These are phyloP conservation scores for Penicillium sp. DNA, from an alignment of 2,329 filamentous ascomycete genomes.

Conservation along the genomic window DNA sequence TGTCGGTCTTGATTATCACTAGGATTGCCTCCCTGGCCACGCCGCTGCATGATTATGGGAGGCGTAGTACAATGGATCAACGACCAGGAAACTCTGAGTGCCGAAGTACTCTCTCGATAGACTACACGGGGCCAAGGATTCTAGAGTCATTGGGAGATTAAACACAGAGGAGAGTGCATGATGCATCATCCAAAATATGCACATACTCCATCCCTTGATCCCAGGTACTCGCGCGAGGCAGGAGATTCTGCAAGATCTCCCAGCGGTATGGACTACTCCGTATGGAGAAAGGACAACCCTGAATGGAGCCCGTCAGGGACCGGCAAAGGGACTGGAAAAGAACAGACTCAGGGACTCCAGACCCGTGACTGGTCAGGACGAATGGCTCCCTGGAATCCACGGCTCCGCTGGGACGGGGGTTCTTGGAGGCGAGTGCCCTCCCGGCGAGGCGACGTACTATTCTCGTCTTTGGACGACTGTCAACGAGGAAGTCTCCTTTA, in stretches of 20 bases:
- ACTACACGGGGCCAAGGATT: background rate
- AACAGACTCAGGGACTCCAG: background rate
- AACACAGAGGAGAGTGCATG: background rate
- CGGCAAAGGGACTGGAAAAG: background rate
- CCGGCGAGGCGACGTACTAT: background rate
- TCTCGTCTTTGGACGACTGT: background rate
- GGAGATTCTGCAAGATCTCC: constrained; percentile 1
- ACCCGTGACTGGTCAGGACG: background rate
- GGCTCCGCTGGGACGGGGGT: background rate
- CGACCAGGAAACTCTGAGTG: background rate
- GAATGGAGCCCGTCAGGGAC: constrained; percentile 8
- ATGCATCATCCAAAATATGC: constrained; percentile 9
- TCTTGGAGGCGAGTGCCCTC: background rate
- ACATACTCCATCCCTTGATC: constrained; percentile 25
- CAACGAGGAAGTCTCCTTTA: too few species aligned
- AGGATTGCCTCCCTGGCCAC: background rate
- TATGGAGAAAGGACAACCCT: background rate
- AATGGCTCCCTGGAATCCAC: background rate
- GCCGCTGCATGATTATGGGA: background rate
- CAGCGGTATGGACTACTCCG: constrained; percentile 9
- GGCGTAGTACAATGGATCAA: background rate
- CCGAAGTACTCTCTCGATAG: background rate
- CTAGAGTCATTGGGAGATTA: background rate
- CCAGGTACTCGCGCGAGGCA: background rate
- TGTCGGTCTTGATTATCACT: background rate